Conservation (phyloP, 2,329 filamentous ascomycete species). For the Pyricularia sp. region DNA sequence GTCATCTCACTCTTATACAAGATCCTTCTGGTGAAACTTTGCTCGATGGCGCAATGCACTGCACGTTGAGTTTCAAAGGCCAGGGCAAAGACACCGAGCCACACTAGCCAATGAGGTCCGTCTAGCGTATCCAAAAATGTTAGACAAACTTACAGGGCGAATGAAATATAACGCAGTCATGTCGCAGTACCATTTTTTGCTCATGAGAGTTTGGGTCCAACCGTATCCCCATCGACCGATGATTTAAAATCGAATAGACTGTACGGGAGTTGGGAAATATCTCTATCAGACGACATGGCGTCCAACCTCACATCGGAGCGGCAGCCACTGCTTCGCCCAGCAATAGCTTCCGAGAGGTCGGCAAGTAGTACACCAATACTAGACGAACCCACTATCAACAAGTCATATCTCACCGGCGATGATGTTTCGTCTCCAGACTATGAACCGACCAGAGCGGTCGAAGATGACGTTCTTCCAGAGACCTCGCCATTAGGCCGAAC, state of each 20-base stretch:
- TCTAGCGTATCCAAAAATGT: neutral
- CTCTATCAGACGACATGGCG: neutral
- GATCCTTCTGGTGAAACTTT: neutral
- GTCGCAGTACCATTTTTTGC: neutral
- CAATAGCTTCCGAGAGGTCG: neutral
- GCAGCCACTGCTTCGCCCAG: neutral
- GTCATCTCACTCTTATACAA: neutral
- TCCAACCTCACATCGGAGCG: neutral
- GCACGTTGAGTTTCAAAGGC: neutral
- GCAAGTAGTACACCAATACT: neutral
- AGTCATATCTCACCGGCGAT: neutral
- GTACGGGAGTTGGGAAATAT: neutral
- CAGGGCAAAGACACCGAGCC: neutral
- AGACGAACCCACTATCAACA: neutral
- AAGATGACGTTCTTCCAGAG: conserved; percentile 51
- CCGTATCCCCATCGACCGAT: too few species aligned
- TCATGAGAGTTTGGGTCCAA: neutral
- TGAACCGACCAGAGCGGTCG: conserved; percentile 23
- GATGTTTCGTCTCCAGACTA: neutral
- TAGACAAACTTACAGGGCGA: neutral
- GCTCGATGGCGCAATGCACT: neutral
- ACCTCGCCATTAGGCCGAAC: conserved; percentile 48
- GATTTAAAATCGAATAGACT: neutral
- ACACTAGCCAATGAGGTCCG: neutral
- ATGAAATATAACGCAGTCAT: neutral